A percentile compares a stretch with the other conserved stretches of the same genome.
phyloP scores from a whole-genome alignment of 345 rosid genomes.

The Brassica rapa region DNA sequence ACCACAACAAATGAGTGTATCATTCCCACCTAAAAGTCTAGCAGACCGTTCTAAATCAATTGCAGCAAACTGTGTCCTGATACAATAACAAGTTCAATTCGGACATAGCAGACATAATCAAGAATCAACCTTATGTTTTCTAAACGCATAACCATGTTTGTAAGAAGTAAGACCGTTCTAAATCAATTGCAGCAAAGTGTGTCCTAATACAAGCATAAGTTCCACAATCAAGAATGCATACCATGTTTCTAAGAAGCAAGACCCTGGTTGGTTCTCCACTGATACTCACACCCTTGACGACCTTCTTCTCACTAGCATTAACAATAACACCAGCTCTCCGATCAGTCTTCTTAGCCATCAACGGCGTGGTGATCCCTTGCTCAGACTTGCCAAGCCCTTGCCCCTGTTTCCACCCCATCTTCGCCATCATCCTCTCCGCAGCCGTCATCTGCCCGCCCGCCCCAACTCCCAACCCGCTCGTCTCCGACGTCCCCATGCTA shows the following conservation, averaged over 20 bases:
- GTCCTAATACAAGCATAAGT: neutral
- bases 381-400: conserved; percentile 95
- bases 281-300: conserved; percentile 83
- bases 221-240: conserved; percentile 3
- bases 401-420: conserved; percentile 99
- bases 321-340: conserved; percentile 98
- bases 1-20: neutral
- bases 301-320: conserved; percentile 85
- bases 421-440: conserved; percentile 99
- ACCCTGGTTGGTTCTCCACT: conserved; percentile 86
- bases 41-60: conserved; percentile 10
- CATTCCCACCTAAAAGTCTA: neutral
- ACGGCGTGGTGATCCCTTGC: conserved; percentile 95
- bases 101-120: neutral
- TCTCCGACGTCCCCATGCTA: neutral
- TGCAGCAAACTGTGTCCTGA: neutral
- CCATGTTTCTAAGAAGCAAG: conserved; percentile 92
- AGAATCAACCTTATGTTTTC: neutral
- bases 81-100: neutral
- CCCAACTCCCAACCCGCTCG: conserved; percentile 79
- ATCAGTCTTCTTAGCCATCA: conserved; percentile 98
- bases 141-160: no score
- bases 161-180: neutral
- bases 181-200: neutral
- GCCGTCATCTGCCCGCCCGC: conserved; percentile 99